Base-by-base conservation (phyloP, 2,329 filamentous ascomycete species). In the Aspergillus flavus region DNA sequence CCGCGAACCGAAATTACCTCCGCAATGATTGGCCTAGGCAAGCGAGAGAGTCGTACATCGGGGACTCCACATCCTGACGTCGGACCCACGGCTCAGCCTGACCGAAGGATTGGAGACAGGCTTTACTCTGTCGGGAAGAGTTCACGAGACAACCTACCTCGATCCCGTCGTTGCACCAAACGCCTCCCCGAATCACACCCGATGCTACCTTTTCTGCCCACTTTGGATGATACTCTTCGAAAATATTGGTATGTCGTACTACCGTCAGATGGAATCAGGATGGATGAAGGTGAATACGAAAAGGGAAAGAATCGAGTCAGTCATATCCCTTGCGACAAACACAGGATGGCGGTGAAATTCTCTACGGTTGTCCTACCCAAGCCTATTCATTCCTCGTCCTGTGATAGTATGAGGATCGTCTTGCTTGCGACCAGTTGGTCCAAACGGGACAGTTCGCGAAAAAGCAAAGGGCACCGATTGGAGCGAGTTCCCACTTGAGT, bases 101-200 rank as follows among this genome's bases (percentile, higher is more conserved):
- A 32, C 46, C 46, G 26, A 30, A 30, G 46, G 46, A 36, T 14
- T 46, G 43, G 56, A 39, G 34, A 16, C 34, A 16, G 34, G 16
- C 48, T 65, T 36, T 65, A 64, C 66, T 61, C 61, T 57, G 43
- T 64, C 32, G 43, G 63, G 64, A 65, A 66, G 59, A 64, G 68
- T 69, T 67, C 63, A 69, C 64, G 64, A 67, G 63, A 64, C 48
- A 41, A 28, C 39, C 34, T 26, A 21, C 19, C 1, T 21, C 14
- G 16, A n/a, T 52, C 57, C 43, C 30, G 23, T 50, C 16, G 28
- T 50, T 48, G 43, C 43, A 36, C 57, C 41, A 28, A 58, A 32
- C 23, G 16, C 10, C 23, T 16, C 34, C 6, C 28, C 32, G 34
- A 55, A 41, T 26, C 9, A 41, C 21, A 39, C 32, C 34, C 34